Evolutionary conservation across 208 protist species (phyloP).

Genomic region (Acanthamoeba lenticulata): DNA sequence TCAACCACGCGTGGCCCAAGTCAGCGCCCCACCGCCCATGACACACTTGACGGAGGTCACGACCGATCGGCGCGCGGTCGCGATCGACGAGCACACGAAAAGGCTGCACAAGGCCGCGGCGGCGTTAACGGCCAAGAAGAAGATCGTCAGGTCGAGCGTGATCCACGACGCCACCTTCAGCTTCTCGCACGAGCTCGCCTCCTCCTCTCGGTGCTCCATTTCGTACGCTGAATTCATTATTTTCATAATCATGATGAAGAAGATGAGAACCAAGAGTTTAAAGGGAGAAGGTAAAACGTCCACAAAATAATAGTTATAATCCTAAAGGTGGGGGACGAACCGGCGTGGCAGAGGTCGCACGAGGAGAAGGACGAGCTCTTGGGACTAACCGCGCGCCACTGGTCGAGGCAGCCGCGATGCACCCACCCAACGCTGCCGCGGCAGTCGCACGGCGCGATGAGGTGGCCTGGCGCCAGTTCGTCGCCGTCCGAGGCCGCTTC

Average conservation of each 20-base stretch:
- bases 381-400: conserved; percentile 14
- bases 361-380: not conserved
- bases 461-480: not conserved
- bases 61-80: not conserved
- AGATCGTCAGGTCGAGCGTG: conserved; percentile 11
- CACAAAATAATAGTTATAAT: not conserved
- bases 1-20: not conserved
- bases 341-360: conserved; percentile 49
- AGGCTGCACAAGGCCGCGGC: not conserved
- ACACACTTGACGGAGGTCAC: too few species aligned
- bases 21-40: not conserved
- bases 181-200: not conserved
- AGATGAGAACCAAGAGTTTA: not conserved
- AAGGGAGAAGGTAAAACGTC: not conserved
- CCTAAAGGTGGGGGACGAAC: not conserved
- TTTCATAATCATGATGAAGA: too few species aligned
- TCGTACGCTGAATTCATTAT: too few species aligned
- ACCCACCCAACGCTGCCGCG: conserved; percentile 29
- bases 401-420: conserved; percentile 40
- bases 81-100: not conserved
- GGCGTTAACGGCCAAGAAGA: conserved; percentile 28
- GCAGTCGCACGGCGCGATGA: not conserved
- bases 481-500: not conserved
- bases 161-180: not conserved
- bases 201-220: not conserved